Conservation (phyloP, 2,329 filamentous ascomycete species). For the Lasiodiplodia gonubiensis region DNA sequence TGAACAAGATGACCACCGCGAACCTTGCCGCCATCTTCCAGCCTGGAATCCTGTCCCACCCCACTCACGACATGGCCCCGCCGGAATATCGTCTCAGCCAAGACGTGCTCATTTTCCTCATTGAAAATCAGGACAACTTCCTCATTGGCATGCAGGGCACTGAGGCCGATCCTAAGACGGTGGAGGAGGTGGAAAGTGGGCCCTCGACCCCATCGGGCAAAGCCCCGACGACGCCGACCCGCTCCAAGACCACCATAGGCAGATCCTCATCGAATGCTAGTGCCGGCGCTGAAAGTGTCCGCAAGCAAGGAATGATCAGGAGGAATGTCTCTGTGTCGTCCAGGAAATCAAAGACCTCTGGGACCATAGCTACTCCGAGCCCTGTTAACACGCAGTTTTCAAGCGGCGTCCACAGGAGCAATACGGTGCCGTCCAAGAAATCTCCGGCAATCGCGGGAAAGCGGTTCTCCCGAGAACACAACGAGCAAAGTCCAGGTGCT, state of each 20-base stretch:
- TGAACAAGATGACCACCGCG: constrained; percentile 95
- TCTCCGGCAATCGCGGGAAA: constrained; percentile 73
- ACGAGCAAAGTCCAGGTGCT: constrained; percentile 20
- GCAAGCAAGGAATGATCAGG: constrained; percentile 78
- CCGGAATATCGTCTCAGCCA: constrained; percentile 94
- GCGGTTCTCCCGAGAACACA: constrained; percentile 57
- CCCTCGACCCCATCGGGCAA: constrained; percentile 60
- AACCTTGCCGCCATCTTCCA: constrained; percentile 98
- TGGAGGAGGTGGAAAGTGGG: constrained; percentile 72
- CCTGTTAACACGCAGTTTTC: constrained; percentile 54
- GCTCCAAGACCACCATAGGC: constrained; percentile 64
- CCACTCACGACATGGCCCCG: constrained; percentile 92
- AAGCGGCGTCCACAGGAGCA: constrained; percentile 74
- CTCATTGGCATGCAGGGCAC: constrained; percentile 98
- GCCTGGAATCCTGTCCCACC: constrained; percentile 93
- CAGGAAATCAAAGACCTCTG: constrained; percentile 78
- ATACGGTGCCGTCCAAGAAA: constrained; percentile 90
- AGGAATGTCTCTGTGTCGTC: constrained; percentile 93
- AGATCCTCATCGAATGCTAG: constrained; percentile 88
- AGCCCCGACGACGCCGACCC: constrained; percentile 53
- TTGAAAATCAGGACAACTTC: constrained; percentile 98
- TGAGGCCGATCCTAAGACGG: constrained; percentile 85
- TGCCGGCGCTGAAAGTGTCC: constrained; percentile 83
- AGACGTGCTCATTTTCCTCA: constrained; percentile 95
- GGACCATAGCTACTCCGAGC: constrained; percentile 65